Conservation (phyloP, 768 basidiomycete species). For the Xerocomellus dryophilus region DNA sequence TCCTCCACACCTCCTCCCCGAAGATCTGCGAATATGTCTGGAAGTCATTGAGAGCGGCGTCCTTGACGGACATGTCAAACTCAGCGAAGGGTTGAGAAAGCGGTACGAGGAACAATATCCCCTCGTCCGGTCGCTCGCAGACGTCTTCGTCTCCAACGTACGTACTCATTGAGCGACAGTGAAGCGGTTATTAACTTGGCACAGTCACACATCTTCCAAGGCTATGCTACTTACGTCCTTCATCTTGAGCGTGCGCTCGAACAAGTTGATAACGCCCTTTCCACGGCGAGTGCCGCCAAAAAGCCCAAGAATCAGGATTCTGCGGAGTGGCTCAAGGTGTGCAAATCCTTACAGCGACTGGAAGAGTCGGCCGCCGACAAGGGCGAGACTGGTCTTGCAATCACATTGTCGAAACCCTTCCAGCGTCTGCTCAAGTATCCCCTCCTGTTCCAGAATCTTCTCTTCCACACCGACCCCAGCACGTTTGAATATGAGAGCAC, state of each 20-base stretch:
- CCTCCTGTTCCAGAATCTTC: slow-evolving; percentile 92
- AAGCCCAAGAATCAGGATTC: slow-evolving; percentile 81
- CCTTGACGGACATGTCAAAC: slow-evolving; percentile 81
- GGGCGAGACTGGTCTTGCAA: slow-evolving; percentile 92
- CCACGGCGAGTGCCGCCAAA: slow-evolving; percentile 57
- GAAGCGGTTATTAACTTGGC: slow-evolving; percentile 20
- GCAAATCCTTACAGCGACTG: slow-evolving; percentile 68
- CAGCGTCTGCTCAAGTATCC: slow-evolving; percentile 97
- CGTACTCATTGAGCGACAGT: slow-evolving; percentile 32
- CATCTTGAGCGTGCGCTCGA: slow-evolving; percentile 88
- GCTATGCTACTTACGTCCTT: slow-evolving; percentile 93
- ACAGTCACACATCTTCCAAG: slow-evolving; percentile 89
- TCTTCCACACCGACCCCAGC: slow-evolving; percentile 95
- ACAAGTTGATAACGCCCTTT: slow-evolving; percentile 79
- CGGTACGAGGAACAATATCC: slow-evolving; percentile 96
- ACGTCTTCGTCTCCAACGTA: slow-evolving; percentile 94
- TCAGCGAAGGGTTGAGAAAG: slow-evolving; percentile 82
- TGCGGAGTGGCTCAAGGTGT: slow-evolving; percentile 74
- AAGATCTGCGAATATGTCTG: slow-evolving; percentile 80
- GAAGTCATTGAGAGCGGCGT: slow-evolving; percentile 86
- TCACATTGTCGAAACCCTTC: slow-evolving; percentile 95
- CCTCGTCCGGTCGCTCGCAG: slow-evolving; percentile 86
- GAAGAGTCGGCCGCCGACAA: slow-evolving; percentile 80
- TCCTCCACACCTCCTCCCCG: slow-evolving; percentile 78
- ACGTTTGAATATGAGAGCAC: slow-evolving; percentile 98